Conservation (phyloP, 805 yeast species). For the Yamadazyma laniorum region DNA sequence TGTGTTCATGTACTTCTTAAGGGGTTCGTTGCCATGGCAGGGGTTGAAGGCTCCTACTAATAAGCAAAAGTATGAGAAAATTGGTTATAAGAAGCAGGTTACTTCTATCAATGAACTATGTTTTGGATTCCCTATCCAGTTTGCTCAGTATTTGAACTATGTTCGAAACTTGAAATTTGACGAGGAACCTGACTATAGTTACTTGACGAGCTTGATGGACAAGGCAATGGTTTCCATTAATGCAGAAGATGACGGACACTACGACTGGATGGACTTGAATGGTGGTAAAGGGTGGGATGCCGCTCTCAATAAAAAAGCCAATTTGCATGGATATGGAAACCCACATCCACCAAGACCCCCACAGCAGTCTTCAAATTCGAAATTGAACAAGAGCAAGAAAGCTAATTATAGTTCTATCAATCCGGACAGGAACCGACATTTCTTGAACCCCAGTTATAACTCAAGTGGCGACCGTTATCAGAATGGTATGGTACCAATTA, state of each 20-base stretch:
- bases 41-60: slow-evolving; percentile 88
- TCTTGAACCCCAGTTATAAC: slow-evolving; percentile 13
- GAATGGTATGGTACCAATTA: slow-evolving; percentile 31
- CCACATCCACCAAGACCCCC: slow-evolving; percentile 52
- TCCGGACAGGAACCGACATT: slow-evolving; percentile 18
- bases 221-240: slow-evolving; percentile 66
- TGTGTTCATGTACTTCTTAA: slow-evolving; percentile 73
- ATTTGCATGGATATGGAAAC: slow-evolving; percentile 79
- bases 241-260: slow-evolving; percentile 50
- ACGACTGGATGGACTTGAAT: slow-evolving; percentile 80
- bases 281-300: slow-evolving; percentile 84
- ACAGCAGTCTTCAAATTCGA: slow-evolving; percentile 14
- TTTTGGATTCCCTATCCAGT: slow-evolving; percentile 65
- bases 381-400: slow-evolving; percentile 16
- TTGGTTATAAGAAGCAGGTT: slow-evolving; percentile 75
- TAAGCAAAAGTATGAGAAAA: slow-evolving; percentile 77
- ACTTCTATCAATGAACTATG: slow-evolving; percentile 63
- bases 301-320: slow-evolving; percentile 70
- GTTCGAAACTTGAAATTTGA: slow-evolving; percentile 72
- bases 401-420: slow-evolving; percentile 17
- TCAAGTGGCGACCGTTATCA: slow-evolving; percentile 14
- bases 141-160: slow-evolving; percentile 68
- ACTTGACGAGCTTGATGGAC: slow-evolving; percentile 72
- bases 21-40: slow-evolving; percentile 87
- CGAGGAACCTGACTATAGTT: slow-evolving; percentile 77